Evolutionary conservation across 257 asterid genomes (phyloP), one percentile per base, ranked within the genome.

Genomic region (Mitragyna speciosa): DNA sequence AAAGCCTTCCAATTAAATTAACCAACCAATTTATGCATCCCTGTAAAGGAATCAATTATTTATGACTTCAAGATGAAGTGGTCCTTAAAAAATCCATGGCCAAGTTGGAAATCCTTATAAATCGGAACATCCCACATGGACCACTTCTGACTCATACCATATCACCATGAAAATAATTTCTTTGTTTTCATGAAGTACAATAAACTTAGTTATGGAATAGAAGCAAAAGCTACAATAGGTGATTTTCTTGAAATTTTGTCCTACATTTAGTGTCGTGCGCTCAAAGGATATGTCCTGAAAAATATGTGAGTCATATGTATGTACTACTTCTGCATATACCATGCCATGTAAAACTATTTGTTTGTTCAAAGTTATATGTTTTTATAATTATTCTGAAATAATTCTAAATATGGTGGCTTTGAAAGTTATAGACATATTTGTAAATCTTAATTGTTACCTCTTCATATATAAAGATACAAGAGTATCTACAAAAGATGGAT

Each of bases 71-170:
- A 73, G 64, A 30, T 26, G 17, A 73, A 73, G 66, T 28, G 66
- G 66, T 51, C 77, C 43, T 49, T 26, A 52, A 12, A 47, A 26
- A 73, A 14, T 20, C 24, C 12, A 51, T 1, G 28, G 48, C 10
- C 1, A 36, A 73, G 45, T 15, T 48, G 80, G 47, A 76, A 61
- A 36, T 14, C 73, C 30, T 58, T 63, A 76, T 47, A 76, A 15
- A 36, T 58, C 72, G 24, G 71, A n/a, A 33, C 78, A 20, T 75
- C 67, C 28, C 78, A 58, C 78, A 75, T 75, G 78, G 70, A 58
- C 78, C 78, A 56, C 56, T 73, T 33, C 31, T 75, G 3, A 59
- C 15, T 24, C 66, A 59, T n/a, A n/a, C 66, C 65, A 22, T 59
- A 22, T 59, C 66, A 59, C 31, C 66, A 24, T 24, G 66, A 59